Conservation (phyloP, 2,329 filamentous ascomycete genomes). For the Colletotrichum agaves region DNA sequence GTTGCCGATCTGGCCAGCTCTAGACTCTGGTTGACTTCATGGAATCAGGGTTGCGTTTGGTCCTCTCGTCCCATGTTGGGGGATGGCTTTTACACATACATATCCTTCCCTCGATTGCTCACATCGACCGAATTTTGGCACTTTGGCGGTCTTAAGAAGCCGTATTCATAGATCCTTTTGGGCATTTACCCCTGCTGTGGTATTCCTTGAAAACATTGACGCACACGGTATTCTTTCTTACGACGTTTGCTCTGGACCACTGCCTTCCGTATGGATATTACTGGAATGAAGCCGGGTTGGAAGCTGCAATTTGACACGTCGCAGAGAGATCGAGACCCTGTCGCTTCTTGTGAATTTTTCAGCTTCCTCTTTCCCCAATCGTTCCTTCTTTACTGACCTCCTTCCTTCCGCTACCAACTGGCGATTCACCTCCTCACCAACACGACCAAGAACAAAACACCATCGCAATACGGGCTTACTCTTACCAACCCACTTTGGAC, state of each 20-base stretch:
- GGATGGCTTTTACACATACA: not conserved
- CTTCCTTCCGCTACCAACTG: not conserved
- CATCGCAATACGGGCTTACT: no score
- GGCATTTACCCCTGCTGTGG: not conserved
- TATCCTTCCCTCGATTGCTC: not conserved
- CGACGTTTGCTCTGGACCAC: not conserved
- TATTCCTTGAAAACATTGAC: not conserved
- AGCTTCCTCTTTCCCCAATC: not conserved
- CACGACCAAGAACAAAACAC: no score
- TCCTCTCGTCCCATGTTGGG: conserved; percentile 23
- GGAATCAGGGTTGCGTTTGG: conserved; percentile 8
- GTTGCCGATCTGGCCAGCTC: conserved; percentile 29
- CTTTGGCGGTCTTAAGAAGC: conserved; percentile 1
- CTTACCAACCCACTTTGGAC: no score
- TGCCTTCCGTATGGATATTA: conserved; percentile 5
- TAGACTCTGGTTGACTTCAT: conserved; percentile 23
- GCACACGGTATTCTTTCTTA: not conserved
- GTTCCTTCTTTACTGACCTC: not conserved
- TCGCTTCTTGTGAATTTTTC: not conserved
- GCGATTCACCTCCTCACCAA: not conserved
- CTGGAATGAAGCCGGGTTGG: not conserved
- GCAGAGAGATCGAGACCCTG: not conserved
- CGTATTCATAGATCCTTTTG: conserved; percentile 14
- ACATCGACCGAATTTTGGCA: conserved; percentile 18
- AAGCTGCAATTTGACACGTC: not conserved